These are phyloP conservation scores for Ceratobasidium sp. DNA, from an alignment of 1,284 basidiomycete species.

Conservation along the genomic window DNA sequence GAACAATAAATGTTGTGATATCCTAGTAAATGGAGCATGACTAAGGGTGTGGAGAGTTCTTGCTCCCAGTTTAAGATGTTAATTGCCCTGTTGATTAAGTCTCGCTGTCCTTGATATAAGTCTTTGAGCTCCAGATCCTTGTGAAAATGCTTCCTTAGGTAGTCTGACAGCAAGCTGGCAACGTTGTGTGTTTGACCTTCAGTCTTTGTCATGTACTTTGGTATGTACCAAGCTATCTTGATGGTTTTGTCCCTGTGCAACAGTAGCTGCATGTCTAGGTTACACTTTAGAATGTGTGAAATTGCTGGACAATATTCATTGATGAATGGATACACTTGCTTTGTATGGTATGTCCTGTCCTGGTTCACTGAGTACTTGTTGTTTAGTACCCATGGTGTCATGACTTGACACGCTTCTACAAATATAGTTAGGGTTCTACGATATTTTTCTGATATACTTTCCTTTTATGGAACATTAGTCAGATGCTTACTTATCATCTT, in stretches of 20 bases:
- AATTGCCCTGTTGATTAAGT: conserved; percentile 38
- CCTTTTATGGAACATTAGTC: too few species aligned
- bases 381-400: conserved; percentile 22
- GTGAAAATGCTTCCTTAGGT: background rate
- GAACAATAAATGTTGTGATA: background rate
- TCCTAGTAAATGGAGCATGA: conserved; percentile 37
- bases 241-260: conserved; percentile 18
- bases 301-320: conserved; percentile 57
- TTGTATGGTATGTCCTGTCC: background rate
- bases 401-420: too few species aligned
- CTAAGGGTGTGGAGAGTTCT: conserved; percentile 34
- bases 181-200: conserved; percentile 53
- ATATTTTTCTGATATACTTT: too few species aligned
- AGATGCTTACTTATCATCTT: too few species aligned
- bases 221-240: conserved; percentile 39
- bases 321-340: conserved; percentile 52
- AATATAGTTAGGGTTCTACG: too few species aligned
- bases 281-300: conserved; percentile 53
- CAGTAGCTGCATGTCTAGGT: conserved; percentile 59
- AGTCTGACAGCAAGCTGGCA: conserved; percentile 36
- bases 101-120: background rate
- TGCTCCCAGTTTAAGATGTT: conserved; percentile 42
- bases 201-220: conserved; percentile 54
- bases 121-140: background rate
- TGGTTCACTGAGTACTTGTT: conserved; percentile 51